Evolutionary conservation across 129 eudicot species (phyloP).

Genomic region (Arctium lappa): DNA sequence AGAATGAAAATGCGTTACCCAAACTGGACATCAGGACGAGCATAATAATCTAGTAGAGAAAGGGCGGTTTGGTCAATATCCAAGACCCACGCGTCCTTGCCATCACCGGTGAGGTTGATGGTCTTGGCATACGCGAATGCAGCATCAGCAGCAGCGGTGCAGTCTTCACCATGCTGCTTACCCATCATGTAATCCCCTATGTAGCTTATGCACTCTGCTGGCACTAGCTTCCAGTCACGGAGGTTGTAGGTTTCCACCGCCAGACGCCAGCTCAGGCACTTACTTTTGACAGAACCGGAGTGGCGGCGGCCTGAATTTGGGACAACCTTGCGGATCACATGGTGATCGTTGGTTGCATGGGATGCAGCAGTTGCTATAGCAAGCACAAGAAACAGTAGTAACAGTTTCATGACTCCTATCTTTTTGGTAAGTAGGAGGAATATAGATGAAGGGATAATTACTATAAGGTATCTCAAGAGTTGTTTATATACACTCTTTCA

Average conservation of each 20-base stretch:
- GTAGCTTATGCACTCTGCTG: constrained; percentile 38
- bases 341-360: constrained; percentile 1
- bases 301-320: neutral
- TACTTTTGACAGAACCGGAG: neutral
- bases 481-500: neutral
- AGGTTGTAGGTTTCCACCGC: constrained; percentile 53
- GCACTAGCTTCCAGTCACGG: constrained; percentile 38
- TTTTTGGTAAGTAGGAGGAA: neutral
- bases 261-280: constrained; percentile 62
- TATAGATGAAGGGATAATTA: neutral
- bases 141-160: constrained; percentile 28
- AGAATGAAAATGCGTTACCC: constrained; percentile 15
- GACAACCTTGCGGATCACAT: constrained; percentile 7
- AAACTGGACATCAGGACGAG: constrained; percentile 29
- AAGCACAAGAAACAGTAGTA: constrained; percentile 12
- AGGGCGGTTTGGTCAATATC: constrained; percentile 42
- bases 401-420: neutral
- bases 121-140: constrained; percentile 38
- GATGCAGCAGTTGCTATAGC: constrained; percentile 11
- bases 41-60: constrained; percentile 30
- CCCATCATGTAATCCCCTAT: constrained; percentile 50
- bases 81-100: constrained; percentile 38
- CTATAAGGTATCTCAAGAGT: neutral
- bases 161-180: constrained; percentile 39
- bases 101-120: constrained; percentile 26